Conservation (phyloP, 495 filamentous ascomycete genomes). For the Penicillium soppii region DNA sequence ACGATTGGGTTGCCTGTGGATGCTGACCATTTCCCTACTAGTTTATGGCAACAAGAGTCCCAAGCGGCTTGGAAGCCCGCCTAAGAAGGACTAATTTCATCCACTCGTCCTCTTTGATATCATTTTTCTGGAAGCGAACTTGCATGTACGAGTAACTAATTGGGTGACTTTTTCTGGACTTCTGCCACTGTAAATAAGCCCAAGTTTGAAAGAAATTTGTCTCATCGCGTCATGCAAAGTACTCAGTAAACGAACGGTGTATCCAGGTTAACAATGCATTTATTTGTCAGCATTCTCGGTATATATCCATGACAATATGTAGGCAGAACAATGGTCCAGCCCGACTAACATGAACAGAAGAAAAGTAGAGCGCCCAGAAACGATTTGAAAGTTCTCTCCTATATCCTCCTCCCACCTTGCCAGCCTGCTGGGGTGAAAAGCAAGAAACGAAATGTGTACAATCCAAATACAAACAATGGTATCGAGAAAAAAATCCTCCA, state of each 20-base stretch:
- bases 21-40: slow-evolving; percentile 2
- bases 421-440: slow-evolving; percentile 19
- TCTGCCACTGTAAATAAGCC: slow-evolving; percentile 1
- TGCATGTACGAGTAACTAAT: not conserved
- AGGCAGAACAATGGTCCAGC: not conserved
- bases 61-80: slow-evolving; percentile 5
- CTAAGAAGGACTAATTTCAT: not conserved
- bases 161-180: not conserved
- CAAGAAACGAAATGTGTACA: slow-evolving; percentile 10
- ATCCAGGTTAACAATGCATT: not conserved
- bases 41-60: slow-evolving; percentile 20
- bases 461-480: not conserved
- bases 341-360: slow-evolving; percentile 3
- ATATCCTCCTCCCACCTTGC: slow-evolving; percentile 12
- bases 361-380: not conserved
- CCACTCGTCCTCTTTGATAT: not conserved
- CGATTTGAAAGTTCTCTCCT: not conserved
- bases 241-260: not conserved
- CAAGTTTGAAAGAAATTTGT: not conserved
- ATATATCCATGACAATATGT: slow-evolving; percentile 4
- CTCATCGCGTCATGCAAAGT: not conserved
- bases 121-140: not conserved
- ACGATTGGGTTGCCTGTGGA: not conserved
- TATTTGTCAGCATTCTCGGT: not conserved
- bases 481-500: not conserved